Evolutionary conservation across 2,329 filamentous ascomycete species (phyloP), one percentile per base, ranked within the genome.

Genomic region (Cladosporium sp.): DNA sequence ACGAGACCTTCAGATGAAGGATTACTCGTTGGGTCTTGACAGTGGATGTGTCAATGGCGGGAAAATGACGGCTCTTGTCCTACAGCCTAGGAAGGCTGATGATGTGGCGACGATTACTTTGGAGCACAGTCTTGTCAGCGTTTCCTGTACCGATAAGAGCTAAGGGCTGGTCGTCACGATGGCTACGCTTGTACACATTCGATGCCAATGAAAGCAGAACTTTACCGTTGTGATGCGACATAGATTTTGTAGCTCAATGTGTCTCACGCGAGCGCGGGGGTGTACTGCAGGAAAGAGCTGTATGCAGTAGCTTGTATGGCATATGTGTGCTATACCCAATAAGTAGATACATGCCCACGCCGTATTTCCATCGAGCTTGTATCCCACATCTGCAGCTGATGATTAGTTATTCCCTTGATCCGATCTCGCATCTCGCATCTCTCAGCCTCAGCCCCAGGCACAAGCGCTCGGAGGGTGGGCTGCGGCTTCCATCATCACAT

Each of bases 1-100:
- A 28, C 30, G 55, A 15, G 34, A 21, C 2, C 24, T 59, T 28
- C 55, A 60, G 44, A 38, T 59, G 55, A 52, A 54, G 18, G 57
- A 54, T 15, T 65, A 41, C 8, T 59, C 63, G 14, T 52, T 59
- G 32, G 63, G 63, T 21, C 63, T 65, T 28, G 63, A 65, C 47
- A 52, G 44, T 32, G 32, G 55, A 14, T 65, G 63, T 54, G 63
- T 65, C 30, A 24, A 51, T 15, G 63, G 63, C 18, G 32, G 41
- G 15, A 52, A 44, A 14, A 32, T 65, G 30, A 65, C 63, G 34
- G 63, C 63, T 26, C 61, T 64, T 3, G 61, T 64, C 14, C 28
- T 64, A 51, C 32, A 64, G 18, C 51, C 38, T 2, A 57, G 30
- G 24, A 14, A 55, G 11, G 51, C 24, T 7, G n/a, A 21, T 11